phyloP scores from a whole-genome alignment of 2,329 filamentous ascomycete species.

The Fusarium sp. region DNA sequence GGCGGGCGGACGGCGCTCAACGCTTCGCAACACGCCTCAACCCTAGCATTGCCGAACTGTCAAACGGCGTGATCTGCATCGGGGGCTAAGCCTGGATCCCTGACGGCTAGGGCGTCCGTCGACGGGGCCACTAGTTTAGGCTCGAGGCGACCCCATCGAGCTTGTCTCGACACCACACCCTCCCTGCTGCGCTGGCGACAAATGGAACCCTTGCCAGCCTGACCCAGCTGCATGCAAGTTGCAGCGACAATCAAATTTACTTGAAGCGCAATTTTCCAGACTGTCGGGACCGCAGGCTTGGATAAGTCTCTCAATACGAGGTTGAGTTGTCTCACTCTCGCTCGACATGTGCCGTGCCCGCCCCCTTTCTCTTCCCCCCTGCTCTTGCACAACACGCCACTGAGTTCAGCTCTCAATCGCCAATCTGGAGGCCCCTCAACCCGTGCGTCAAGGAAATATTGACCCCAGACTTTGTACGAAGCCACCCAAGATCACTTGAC shows the following conservation, averaged over 20 bases:
- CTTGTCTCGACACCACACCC: conserved; percentile 41
- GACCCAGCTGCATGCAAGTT: conserved; percentile 40
- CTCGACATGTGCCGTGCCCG: conserved; percentile 28
- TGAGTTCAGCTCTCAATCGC: conserved; percentile 27
- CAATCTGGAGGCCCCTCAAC: conserved; percentile 39
- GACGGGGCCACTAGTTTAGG: conserved; percentile 42
- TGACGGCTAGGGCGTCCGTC: conserved; percentile 38
- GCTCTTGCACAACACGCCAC: conserved; percentile 32
- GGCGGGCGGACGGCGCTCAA: conserved; percentile 19
- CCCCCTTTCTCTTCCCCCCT: conserved; percentile 24
- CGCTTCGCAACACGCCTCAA: conserved; percentile 23
- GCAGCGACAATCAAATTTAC: conserved; percentile 46
- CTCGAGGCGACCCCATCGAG: conserved; percentile 37
- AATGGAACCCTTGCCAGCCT: conserved; percentile 31
- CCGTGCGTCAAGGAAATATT: conserved; percentile 31
- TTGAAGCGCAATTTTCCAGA: conserved; percentile 52
- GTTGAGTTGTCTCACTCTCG: conserved; percentile 31
- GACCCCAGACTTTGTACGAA: conserved; percentile 32
- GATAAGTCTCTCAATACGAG: conserved; percentile 41
- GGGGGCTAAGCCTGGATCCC: conserved; percentile 45
- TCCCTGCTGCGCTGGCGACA: conserved; percentile 17
- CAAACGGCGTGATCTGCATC: conserved; percentile 48
- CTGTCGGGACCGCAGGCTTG: conserved; percentile 49
- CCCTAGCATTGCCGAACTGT: conserved; percentile 43
- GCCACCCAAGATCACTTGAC: conserved; percentile 38